Evolutionary conservation across 2,329 filamentous ascomycete species (phyloP).

Genomic region (Aspergillus sp.): DNA sequence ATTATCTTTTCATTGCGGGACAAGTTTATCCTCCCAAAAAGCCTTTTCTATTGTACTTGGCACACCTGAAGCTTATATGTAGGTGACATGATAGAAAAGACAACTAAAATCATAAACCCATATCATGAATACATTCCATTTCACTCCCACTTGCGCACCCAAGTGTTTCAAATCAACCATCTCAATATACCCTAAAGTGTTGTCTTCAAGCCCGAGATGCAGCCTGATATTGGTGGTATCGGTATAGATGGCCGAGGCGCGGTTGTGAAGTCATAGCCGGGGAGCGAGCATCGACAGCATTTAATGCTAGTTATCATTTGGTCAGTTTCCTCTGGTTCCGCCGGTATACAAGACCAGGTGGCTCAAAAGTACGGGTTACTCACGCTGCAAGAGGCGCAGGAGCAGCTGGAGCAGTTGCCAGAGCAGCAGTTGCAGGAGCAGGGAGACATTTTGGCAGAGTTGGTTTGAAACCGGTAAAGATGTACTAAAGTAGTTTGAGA

Average conservation of each 20-base stretch:
- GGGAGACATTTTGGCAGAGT: constrained; percentile 14
- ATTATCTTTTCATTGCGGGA: background rate
- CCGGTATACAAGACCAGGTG: too few species aligned
- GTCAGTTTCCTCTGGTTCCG: background rate
- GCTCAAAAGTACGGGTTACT: background rate
- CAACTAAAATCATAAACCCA: background rate
- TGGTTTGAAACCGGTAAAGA: background rate
- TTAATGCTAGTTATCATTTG: background rate
- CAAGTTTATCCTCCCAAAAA: background rate
- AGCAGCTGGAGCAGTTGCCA: constrained; percentile 15
- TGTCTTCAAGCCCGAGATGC: background rate
- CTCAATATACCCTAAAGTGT: background rate
- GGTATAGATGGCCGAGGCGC: background rate
- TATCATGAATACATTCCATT: background rate
- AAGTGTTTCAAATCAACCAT: background rate
- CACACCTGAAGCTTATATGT: background rate
- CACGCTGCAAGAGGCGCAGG: constrained; percentile 14
- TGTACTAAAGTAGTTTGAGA: background rate
- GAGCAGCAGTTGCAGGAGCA: constrained; percentile 17
- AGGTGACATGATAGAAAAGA: background rate
- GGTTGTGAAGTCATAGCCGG: background rate
- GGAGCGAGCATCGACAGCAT: background rate
- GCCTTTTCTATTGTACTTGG: background rate
- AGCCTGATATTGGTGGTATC: background rate
- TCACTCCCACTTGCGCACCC: background rate